A percentile compares a stretch with the other conserved stretches of the same genome.
These are phyloP conservation scores for Ophiostoma montium DNA, from an alignment of 2,329 filamentous ascomycete genomes.

Conservation along the genomic window DNA sequence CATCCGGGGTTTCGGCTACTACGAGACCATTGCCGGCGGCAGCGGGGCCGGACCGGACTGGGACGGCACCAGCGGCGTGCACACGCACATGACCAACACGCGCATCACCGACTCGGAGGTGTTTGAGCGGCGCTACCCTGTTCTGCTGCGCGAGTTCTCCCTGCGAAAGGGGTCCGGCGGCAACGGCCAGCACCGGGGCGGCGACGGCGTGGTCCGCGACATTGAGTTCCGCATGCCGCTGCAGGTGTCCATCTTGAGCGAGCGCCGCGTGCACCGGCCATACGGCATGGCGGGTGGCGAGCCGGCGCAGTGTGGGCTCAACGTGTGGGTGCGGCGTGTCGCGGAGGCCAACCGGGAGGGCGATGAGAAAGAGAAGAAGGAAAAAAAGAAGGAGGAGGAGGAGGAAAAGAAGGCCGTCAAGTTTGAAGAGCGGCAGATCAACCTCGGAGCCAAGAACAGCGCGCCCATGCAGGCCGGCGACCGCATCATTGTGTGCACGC, in stretches of 20 bases:
- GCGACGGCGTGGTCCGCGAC: slow-evolving; percentile 21
- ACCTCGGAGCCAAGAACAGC: slow-evolving; percentile 67
- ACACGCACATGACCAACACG: slow-evolving; percentile 20
- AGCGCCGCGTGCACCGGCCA: slow-evolving; percentile 60
- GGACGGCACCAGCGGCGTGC: slow-evolving; percentile 18
- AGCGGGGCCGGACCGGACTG: slow-evolving; percentile 19
- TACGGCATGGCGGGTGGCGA: slow-evolving; percentile 76
- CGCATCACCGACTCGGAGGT: slow-evolving; percentile 20
- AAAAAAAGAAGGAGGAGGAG: slow-evolving; percentile 9
- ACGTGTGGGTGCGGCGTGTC: slow-evolving; percentile 73
- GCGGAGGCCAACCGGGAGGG: slow-evolving; percentile 38
- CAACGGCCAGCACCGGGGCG: slow-evolving; percentile 18
- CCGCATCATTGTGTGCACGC: slow-evolving; percentile 62
- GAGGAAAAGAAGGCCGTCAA: not conserved
- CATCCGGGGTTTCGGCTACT: slow-evolving; percentile 65
- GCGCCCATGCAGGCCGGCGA: slow-evolving; percentile 64
- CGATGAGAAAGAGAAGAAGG: slow-evolving; percentile 15
- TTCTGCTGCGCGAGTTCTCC: slow-evolving; percentile 19
- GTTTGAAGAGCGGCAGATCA: slow-evolving; percentile 29
- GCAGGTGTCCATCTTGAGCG: slow-evolving; percentile 65
- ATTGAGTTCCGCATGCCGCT: slow-evolving; percentile 39
- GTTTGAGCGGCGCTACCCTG: slow-evolving; percentile 22
- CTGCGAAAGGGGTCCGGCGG: slow-evolving; percentile 20
- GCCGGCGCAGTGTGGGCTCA: slow-evolving; percentile 64
- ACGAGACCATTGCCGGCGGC: slow-evolving; percentile 21